phyloP scores from a whole-genome alignment of 2,329 filamentous ascomycete species.

The Pseudogymnoascus sp. region DNA sequence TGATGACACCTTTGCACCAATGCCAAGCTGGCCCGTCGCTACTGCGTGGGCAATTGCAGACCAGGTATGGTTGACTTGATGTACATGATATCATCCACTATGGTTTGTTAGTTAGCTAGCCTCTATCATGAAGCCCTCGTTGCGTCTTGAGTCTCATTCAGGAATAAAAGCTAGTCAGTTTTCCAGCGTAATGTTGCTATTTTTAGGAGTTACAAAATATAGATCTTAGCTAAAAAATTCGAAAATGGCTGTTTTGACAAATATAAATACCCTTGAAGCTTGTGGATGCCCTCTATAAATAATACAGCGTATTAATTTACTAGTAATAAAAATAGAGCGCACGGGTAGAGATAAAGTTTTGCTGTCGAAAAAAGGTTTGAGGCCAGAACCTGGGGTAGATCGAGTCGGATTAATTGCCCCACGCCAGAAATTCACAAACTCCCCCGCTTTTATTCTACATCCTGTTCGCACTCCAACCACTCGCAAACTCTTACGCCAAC shows the following conservation, averaged over 20 bases:
- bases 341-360: background rate
- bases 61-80: conserved; percentile 57
- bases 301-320: background rate
- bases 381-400: background rate
- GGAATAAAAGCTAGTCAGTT: background rate
- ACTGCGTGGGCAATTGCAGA: conserved; percentile 56
- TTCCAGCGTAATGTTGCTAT: conserved; percentile 15
- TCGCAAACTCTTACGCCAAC: background rate
- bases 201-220: background rate
- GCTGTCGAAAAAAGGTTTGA: conserved; percentile 3
- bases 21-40: conserved; percentile 59
- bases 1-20: conserved; percentile 64
- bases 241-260: background rate
- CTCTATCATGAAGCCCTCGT: background rate
- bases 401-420: conserved; percentile 4
- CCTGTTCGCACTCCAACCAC: background rate
- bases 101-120: background rate
- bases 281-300: background rate
- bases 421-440: background rate
- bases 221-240: background rate
- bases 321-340: background rate
- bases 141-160: background rate
- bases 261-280: background rate
- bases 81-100: conserved; percentile 63
- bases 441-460: conserved; percentile 4